Conservation (phyloP, 1,284 basidiomycete species). For the Chondrostereum purpureum region DNA sequence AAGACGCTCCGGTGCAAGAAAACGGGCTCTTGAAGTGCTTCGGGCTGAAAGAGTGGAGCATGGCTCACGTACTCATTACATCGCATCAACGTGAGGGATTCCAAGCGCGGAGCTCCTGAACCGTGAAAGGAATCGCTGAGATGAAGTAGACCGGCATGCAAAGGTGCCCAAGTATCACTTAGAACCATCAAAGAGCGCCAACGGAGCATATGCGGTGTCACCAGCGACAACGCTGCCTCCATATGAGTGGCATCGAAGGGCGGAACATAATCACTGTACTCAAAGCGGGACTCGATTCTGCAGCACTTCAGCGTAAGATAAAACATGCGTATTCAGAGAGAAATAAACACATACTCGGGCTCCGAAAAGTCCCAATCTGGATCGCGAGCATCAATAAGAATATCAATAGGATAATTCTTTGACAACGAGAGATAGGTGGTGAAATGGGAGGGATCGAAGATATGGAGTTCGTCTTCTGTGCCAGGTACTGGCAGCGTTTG, state of each 20-base stretch:
- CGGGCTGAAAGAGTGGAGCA: constrained; percentile 34
- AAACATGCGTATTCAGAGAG: constrained; percentile 13
- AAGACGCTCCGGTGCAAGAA: constrained; percentile 26
- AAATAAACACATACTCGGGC: constrained; percentile 31
- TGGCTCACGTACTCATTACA: constrained; percentile 49
- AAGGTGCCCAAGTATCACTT: constrained; percentile 45
- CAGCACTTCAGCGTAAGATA: constrained; percentile 5
- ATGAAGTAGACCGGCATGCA: constrained; percentile 37
- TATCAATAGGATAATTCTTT: constrained; percentile 39
- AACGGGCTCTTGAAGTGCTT: constrained; percentile 26
- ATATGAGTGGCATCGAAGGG: constrained; percentile 38
- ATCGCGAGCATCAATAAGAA: constrained; percentile 49
- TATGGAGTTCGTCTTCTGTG: constrained; percentile 8
- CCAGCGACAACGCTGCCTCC: constrained; percentile 31
- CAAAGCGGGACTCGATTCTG: constrained; percentile 20
- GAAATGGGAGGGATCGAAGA: constrained; percentile 28
- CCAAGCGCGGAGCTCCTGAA: constrained; percentile 35
- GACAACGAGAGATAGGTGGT: constrained; percentile 35
- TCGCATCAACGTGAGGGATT: constrained; percentile 45
- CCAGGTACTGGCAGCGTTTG: constrained; percentile 10
- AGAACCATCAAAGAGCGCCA: constrained; percentile 46
- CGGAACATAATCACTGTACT: constrained; percentile 23
- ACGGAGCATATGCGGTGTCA: constrained; percentile 39
- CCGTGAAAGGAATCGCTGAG: constrained; percentile 30
- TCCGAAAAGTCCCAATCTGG: constrained; percentile 45